Evolutionary conservation across 2,329 filamentous ascomycete species (phyloP).

Genomic region (Penicillium sp.): DNA sequence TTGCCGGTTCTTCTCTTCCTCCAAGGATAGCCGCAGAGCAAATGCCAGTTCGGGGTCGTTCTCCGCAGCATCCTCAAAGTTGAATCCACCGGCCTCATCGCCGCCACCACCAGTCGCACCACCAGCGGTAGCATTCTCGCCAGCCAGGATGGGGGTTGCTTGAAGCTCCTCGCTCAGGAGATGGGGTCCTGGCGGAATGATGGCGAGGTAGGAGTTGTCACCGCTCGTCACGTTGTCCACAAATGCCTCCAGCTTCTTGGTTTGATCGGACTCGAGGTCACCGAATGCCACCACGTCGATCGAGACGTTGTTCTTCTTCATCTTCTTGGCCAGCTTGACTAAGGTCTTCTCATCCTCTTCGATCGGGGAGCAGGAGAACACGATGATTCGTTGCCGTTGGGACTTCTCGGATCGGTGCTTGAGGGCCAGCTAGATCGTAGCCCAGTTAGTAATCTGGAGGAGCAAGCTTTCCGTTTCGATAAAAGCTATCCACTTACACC

Average conservation of each 20-base stretch:
- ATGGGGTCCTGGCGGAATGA: constrained; percentile 88
- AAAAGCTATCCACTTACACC: constrained; percentile 66
- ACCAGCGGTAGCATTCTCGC: constrained; percentile 70
- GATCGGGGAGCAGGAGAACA: constrained; percentile 93
- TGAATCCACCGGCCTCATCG: constrained; percentile 63
- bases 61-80: constrained; percentile 84
- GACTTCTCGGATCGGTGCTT: constrained; percentile 99
- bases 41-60: constrained; percentile 89
- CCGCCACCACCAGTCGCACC: constrained; percentile 54
- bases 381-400: constrained; percentile 94
- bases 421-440: constrained; percentile 74
- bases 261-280: constrained; percentile 86
- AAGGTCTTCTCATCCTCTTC: constrained; percentile 88
- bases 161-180: constrained; percentile 92
- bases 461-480: neutral
- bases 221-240: constrained; percentile 89
- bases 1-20: constrained; percentile 94
- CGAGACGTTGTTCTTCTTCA: constrained; percentile 96
- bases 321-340: constrained; percentile 89
- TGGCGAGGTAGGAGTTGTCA: constrained; percentile 88
- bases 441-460: constrained; percentile 19
- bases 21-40: constrained; percentile 94
- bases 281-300: constrained; percentile 97
- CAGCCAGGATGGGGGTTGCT: constrained; percentile 85
- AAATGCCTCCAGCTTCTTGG: constrained; percentile 89